Evolutionary conservation across 805 yeast species (phyloP).

Genomic region (Wickerhamomyces queroliae): DNA sequence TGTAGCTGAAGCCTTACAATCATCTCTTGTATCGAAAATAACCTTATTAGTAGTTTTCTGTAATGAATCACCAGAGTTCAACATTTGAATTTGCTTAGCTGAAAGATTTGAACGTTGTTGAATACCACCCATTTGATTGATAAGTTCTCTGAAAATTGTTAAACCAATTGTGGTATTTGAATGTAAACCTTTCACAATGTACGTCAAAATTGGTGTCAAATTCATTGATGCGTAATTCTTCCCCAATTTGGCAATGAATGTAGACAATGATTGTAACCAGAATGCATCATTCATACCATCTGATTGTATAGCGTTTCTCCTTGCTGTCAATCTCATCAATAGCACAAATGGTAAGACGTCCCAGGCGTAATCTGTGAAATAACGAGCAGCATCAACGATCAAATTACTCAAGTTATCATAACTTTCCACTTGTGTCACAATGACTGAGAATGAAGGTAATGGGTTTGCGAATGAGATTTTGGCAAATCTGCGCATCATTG

Average conservation of each 20-base stretch:
- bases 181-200: slow-evolving; percentile 58
- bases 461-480: slow-evolving; percentile 75
- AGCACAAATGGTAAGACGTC: slow-evolving; percentile 76
- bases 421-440: slow-evolving; percentile 81
- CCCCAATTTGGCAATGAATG: slow-evolving; percentile 71
- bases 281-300: slow-evolving; percentile 78
- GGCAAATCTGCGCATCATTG: slow-evolving; percentile 69
- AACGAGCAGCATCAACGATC: slow-evolving; percentile 72
- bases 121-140: slow-evolving; percentile 75
- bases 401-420: slow-evolving; percentile 80
- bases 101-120: slow-evolving; percentile 65
- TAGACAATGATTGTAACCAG: slow-evolving; percentile 82
- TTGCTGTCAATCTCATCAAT: slow-evolving; percentile 61
- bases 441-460: slow-evolving; percentile 62
- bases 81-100: slow-evolving; percentile 52
- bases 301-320: slow-evolving; percentile 59
- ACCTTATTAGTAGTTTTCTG: slow-evolving; percentile 48
- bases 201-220: slow-evolving; percentile 53
- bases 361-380: slow-evolving; percentile 75
- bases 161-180: slow-evolving; percentile 52
- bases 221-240: slow-evolving; percentile 50
- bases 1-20: slow-evolving; percentile 39
- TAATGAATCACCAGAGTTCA: slow-evolving; percentile 60
- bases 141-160: slow-evolving; percentile 59
- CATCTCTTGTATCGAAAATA: slow-evolving; percentile 46